Evolutionary conservation across 1,139 yeast genomes (phyloP).

Genomic region (Lizanozyma gosingica): DNA sequence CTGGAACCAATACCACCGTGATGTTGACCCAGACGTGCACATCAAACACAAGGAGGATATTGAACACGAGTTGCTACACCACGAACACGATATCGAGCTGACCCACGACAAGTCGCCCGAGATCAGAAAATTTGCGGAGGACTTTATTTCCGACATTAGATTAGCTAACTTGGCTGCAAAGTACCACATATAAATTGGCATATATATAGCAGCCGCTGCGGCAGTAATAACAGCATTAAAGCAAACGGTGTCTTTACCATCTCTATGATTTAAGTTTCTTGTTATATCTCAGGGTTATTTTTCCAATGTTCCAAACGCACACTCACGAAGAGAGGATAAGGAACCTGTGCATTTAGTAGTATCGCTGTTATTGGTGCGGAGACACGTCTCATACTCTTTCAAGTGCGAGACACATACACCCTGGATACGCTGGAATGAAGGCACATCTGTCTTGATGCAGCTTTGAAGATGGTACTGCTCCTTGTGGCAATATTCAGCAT

Average conservation of each 20-base stretch:
- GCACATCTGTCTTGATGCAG: slow-evolving; percentile 53
- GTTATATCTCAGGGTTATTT: too few species aligned
- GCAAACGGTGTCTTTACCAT: too few species aligned
- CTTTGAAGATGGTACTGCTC: slow-evolving; percentile 44
- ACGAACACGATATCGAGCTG: slow-evolving; percentile 73
- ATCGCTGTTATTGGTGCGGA: slow-evolving; percentile 28
- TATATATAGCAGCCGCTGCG: too few species aligned
- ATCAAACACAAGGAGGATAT: slow-evolving; percentile 81
- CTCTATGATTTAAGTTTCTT: too few species aligned
- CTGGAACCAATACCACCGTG: slow-evolving; percentile 80
- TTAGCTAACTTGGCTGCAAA: slow-evolving; percentile 29
- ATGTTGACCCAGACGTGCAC: slow-evolving; percentile 73
- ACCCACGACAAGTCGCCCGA: slow-evolving; percentile 48
- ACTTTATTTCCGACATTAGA: slow-evolving; percentile 26
- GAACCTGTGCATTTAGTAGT: slow-evolving; percentile 23
- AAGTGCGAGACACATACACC: slow-evolving; percentile 46
- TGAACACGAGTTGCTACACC: slow-evolving; percentile 83
- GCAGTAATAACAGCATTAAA: background rate
- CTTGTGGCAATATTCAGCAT: slow-evolving; percentile 36
- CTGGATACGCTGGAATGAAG: slow-evolving; percentile 57
- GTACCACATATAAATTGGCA: slow-evolving; percentile 16
- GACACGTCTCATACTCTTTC: slow-evolving; percentile 54
- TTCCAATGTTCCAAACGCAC: background rate
- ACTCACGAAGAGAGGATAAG: background rate
- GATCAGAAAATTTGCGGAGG: slow-evolving; percentile 23